Conservation (phyloP, 2,329 filamentous ascomycete species). For the Fusarium sp. region DNA sequence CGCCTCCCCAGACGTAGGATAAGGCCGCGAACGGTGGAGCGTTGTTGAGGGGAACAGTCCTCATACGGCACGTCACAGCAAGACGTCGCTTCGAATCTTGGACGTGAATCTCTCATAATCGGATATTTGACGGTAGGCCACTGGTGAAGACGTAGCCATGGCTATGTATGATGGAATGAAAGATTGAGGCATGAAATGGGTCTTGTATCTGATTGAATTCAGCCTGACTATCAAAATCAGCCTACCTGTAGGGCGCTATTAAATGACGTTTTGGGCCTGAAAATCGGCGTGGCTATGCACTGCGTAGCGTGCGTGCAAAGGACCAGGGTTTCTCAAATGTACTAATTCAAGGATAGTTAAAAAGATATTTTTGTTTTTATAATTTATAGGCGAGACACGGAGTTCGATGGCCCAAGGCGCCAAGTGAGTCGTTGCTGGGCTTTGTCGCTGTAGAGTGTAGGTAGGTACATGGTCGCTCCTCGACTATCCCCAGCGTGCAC, state of each 20-base stretch:
- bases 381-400: too few relatives aligned
- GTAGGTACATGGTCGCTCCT: too few relatives aligned
- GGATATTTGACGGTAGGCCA: not conserved
- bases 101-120: not conserved
- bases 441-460: too few relatives aligned
- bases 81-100: not conserved
- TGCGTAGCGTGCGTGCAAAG: not conserved
- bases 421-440: too few relatives aligned
- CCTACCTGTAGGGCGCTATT: not conserved
- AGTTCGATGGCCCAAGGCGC: too few relatives aligned
- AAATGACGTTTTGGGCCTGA: not conserved
- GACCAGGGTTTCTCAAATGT: not conserved
- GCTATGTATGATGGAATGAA: not conserved
- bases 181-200: not conserved
- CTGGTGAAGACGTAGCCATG: not conserved
- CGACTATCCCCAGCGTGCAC: too few relatives aligned
- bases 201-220: not conserved
- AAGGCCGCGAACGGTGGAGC: not conserved
- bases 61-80: not conserved
- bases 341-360: not conserved
- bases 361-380: too few relatives aligned
- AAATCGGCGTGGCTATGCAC: not conserved
- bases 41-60: not conserved
- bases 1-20: not conserved
- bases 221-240: not conserved